Base-by-base conservation (phyloP, 169 alveolate genomes). In the Plasmodium ovale region DNA sequence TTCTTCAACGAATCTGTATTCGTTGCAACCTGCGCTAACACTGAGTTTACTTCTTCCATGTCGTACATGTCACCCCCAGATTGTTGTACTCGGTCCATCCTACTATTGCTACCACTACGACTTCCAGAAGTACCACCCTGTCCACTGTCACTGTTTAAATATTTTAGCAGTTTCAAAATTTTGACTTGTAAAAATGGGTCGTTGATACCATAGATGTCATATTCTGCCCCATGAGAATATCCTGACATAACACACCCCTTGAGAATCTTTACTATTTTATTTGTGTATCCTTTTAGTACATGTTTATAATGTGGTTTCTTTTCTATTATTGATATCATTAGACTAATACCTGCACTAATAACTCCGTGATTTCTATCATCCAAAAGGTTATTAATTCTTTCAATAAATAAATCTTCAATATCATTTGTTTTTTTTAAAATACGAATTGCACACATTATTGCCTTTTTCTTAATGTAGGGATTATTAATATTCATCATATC, bases 281-380 rank as follows among this genome's bases (percentile, higher is more conserved):
- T 73, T 14, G 87, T 87, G 10, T 88, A 65, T 31, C 31, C 69
- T 71, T 23, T 85, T 71, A 85, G 62, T 1, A 69, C n/a, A 70
- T 94, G 90, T 72, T 89, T 94, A 49, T 89, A 87, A 37, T 93
- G 93, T 10, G 98, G 97, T 70, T 96, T 97, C 33, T 96, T 94
- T 70, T 96, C 97, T 27, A 98, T 90, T 9, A 98, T 93, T 71
- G 98, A 97, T 68, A 95, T 94, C 82, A 97, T 93, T 58, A 98
- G 87, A 69, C 98, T 95, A 31, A 97, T 93, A 16, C 98, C 98
- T 35, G 99, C 97, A 53, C 97, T 87, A 23, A 97, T 94, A 29
- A 98, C 99, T 14, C 99, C 99, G 92, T 99, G 99, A 88, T 98
- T 97, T 89, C 97, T 95, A 92, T 99, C 99, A 65, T 97, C 97